A percentile compares a stretch with the other conserved stretches of the same genome.
Evolutionary conservation across 176 grass and related monocot species (phyloP).

Genomic region (Bothriochloa decipiens): DNA sequence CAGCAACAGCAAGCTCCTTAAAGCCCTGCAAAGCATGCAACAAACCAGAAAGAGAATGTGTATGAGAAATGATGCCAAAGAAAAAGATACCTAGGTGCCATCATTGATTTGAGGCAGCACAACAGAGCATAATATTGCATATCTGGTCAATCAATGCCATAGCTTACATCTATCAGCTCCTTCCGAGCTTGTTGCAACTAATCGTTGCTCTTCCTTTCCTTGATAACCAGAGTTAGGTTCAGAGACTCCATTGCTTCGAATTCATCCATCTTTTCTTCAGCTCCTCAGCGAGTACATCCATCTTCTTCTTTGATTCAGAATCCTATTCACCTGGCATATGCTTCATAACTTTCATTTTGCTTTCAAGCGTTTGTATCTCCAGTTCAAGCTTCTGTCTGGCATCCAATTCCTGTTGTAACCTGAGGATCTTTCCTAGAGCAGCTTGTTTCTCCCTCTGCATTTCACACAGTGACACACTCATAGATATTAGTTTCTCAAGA

Average conservation of each 20-base stretch:
- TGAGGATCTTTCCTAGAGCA: conserved; percentile 55
- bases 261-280: conserved; percentile 55
- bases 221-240: conserved; percentile 53
- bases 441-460: conserved; percentile 61
- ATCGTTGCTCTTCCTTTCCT: conserved; percentile 65
- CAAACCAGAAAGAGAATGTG: not conserved
- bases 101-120: not conserved
- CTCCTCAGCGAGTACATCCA: conserved; percentile 48
- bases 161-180: conserved; percentile 54
- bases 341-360: conserved; percentile 58
- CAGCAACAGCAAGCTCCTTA: not conserved
- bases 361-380: conserved; percentile 62
- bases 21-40: conserved; percentile 34
- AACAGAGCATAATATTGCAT: not conserved
- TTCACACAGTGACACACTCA: conserved; percentile 5
- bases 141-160: not conserved
- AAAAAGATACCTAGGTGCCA: not conserved
- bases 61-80: not conserved
- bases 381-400: conserved; percentile 67
- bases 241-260: conserved; percentile 49
- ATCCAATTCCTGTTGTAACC: conserved; percentile 57
- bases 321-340: conserved; percentile 56
- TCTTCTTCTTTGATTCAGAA: conserved; percentile 41
- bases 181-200: conserved; percentile 66
- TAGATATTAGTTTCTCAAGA: not conserved